Percentiles rank a stretch among this genome's conserved stretches.
phyloP scores from a whole-genome alignment of 129 eudicot species.

The Mikania micrantha region DNA sequence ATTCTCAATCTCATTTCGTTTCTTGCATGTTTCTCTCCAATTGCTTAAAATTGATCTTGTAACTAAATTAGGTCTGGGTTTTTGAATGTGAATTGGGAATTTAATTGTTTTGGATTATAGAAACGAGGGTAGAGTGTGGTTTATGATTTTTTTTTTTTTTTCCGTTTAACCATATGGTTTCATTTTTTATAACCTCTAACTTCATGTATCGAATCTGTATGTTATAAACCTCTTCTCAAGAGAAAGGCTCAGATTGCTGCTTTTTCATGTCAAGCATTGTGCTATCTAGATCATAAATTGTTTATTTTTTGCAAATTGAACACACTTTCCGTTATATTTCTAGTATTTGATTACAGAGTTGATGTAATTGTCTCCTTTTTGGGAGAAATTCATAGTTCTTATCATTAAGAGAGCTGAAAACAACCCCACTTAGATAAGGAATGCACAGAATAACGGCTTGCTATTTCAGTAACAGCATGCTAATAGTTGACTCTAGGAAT shows the following conservation, averaged over 20 bases:
- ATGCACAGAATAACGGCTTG: background rate
- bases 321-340: background rate
- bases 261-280: background rate
- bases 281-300: background rate
- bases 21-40: background rate
- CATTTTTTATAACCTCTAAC: background rate
- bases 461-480: background rate
- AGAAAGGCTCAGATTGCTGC: background rate
- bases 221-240: constrained; percentile 13
- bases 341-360: background rate
- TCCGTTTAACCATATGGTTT: too few species aligned
- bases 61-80: constrained; percentile 11
- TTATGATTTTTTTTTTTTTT: background rate
- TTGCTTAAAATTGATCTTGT: constrained; percentile 8
- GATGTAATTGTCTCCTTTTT: background rate
- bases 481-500: constrained; percentile 3
- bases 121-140: background rate
- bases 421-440: background rate
- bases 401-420: background rate
- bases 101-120: background rate
- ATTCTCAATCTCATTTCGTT: background rate
- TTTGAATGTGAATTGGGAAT: constrained; percentile 1
- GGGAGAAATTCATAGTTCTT: background rate
- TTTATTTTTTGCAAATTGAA: background rate
- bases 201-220: background rate